Evolutionary conservation across 169 alveolate genomes (phyloP).

Genomic region (Plasmodium fragile): DNA sequence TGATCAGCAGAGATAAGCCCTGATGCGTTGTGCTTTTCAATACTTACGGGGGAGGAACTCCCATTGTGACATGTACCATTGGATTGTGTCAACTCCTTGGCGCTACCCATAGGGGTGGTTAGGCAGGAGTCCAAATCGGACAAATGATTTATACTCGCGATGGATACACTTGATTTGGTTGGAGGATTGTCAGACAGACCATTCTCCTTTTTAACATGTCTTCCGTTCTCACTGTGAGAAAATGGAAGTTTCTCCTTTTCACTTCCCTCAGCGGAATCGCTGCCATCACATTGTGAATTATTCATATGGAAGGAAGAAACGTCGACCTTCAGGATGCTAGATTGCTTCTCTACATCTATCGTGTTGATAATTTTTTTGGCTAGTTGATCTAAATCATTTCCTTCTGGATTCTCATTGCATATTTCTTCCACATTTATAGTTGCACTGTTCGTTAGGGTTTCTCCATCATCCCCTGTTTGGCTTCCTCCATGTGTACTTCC

Average conservation of each 20-base stretch:
- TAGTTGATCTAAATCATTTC: conserved; percentile 78
- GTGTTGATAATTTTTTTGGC: conserved; percentile 82
- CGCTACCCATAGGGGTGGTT: background rate
- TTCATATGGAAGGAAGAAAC: background rate
- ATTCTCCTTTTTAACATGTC: background rate
- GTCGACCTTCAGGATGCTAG: conserved; percentile 5
- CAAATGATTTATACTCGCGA: background rate
- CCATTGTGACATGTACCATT: background rate
- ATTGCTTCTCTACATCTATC: conserved; percentile 71
- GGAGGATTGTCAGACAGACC: background rate
- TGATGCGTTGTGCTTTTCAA: background rate
- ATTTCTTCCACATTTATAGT: conserved; percentile 79
- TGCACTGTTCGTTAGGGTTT: conserved; percentile 42
- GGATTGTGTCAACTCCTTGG: background rate
- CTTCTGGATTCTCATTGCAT: conserved; percentile 81
- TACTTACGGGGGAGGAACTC: background rate
- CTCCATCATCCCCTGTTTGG: conserved; percentile 17
- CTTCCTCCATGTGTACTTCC: background rate
- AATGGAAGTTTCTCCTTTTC: background rate
- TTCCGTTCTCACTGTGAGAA: background rate
- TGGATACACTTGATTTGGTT: background rate
- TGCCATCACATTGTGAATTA: background rate
- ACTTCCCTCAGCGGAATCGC: background rate
- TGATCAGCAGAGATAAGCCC: background rate
- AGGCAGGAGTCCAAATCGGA: background rate